Evolutionary conservation across 1,139 yeast genomes (phyloP).

Genomic region (Taphrina betulina): DNA sequence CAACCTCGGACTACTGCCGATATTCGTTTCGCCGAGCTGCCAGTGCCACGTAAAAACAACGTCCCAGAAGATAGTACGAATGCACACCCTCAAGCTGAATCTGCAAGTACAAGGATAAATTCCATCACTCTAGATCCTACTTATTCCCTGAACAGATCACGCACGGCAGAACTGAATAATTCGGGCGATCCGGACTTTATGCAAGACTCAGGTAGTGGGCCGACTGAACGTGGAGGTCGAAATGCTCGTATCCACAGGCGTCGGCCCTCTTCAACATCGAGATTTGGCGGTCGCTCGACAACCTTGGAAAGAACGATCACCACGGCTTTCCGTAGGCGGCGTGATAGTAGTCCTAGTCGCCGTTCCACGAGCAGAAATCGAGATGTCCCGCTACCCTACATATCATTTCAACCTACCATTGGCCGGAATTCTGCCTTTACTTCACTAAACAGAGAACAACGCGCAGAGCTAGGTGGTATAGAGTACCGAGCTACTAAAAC

Average conservation of each 20-base stretch:
- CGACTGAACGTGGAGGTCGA: conserved; percentile 47
- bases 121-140: not conserved
- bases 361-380: conserved; percentile 15
- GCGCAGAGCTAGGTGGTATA: conserved; percentile 94
- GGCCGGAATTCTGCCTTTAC: conserved; percentile 97
- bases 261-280: conserved; percentile 17
- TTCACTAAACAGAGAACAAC: conserved; percentile 74
- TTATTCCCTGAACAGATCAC: not conserved
- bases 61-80: no score
- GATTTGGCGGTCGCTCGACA: conserved; percentile 36
- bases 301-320: conserved; percentile 40
- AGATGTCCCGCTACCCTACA: conserved; percentile 35
- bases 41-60: conserved; percentile 46
- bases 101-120: not conserved
- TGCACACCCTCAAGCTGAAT: conserved; percentile 2
- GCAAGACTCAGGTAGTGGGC: conserved; percentile 18
- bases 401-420: conserved; percentile 65
- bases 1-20: conserved; percentile 37
- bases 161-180: conserved; percentile 1
- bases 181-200: no score
- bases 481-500: conserved; percentile 87
- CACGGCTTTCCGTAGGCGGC: conserved; percentile 31
- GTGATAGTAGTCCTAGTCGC: conserved; percentile 31
- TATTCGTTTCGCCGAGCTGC: conserved; percentile 50
- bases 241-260: conserved; percentile 40